These are phyloP conservation scores for Triticum turgidum DNA, from an alignment of 176 grass and related monocot species.

Conservation along the genomic window DNA sequence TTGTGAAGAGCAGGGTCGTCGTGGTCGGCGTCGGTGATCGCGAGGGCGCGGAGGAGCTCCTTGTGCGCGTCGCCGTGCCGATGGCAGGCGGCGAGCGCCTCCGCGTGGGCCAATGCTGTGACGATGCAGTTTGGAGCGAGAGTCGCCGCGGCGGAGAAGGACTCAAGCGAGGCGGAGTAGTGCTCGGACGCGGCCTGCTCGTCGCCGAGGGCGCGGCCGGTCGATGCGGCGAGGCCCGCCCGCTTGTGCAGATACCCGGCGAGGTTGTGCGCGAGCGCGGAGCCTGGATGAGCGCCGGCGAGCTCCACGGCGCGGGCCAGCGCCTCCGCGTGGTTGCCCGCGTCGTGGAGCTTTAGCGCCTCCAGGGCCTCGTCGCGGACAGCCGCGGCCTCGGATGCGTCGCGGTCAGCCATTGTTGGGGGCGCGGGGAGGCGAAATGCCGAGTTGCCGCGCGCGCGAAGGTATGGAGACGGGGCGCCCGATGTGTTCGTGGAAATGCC, in stretches of 20 bases:
- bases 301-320: not conserved
- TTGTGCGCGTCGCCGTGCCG: not conserved
- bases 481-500: not conserved
- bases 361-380: not conserved
- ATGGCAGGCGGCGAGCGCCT: not conserved
- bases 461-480: not conserved
- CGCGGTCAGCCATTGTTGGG: not conserved
- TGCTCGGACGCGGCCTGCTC: not conserved
- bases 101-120: not conserved
- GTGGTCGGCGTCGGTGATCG: not conserved
- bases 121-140: not conserved
- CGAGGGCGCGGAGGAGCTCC: not conserved
- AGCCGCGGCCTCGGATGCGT: not conserved
- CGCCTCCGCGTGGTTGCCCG: not conserved
- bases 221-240: not conserved
- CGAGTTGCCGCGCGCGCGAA: not conserved
- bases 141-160: not conserved
- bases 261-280: not conserved
- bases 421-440: not conserved
- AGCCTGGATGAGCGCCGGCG: not conserved
- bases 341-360: not conserved
- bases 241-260: not conserved
- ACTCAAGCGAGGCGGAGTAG: not conserved
- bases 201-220: not conserved
- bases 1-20: not conserved